Evolutionary conservation across 371 early-diverging fungal species (phyloP), one percentile per base, ranked within the genome.

Genomic region (Mortierella sp.): DNA sequence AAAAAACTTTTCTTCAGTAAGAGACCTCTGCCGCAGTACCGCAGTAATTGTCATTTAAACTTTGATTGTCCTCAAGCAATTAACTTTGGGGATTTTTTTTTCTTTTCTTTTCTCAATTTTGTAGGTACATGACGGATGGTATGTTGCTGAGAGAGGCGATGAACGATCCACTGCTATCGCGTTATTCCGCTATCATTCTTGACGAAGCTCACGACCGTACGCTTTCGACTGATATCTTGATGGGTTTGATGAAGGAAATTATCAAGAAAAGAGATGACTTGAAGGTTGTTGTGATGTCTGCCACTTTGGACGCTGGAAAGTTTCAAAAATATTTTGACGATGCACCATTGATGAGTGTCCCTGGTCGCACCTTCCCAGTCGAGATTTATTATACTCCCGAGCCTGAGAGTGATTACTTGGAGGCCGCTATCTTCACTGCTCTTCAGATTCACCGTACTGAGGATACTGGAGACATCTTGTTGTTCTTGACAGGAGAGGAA

Each of bases 161-260:
- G 95, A 91, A 92, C n/a, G 97, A 98, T 85, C 97, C 96, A 22
- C 69, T 88, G 67, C 83, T 97, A 58, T 82, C 85, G 43, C 86
- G 95, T 32, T 98, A 98, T 83, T 96, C 97, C 28, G 93, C 96
- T 28, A 90, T 99, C 57, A 92, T 97, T 81, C 89, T 99, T 55
- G 99, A 99, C 83, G 99, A 99, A 86, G 99, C 98, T 40, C 99
- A 99, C 92, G 99, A 99, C 88, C 93, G 97, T 80, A 96, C 95
- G 40, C 76, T 96, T n/a, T 89, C 90, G 72, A 98, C 98, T 13
- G 99, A 99, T 86, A 94, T 99, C 74, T 85, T 99, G 61, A 96
- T 99, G 95, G 97, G 97, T 19, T 86, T 98, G 60, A 85, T 98
- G 74, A 97, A 97, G 84, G 92, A 96, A 73, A 88, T 85, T 40